Evolutionary conservation across 495 filamentous ascomycete species (phyloP).

Genomic region (Oidiodendron maius): DNA sequence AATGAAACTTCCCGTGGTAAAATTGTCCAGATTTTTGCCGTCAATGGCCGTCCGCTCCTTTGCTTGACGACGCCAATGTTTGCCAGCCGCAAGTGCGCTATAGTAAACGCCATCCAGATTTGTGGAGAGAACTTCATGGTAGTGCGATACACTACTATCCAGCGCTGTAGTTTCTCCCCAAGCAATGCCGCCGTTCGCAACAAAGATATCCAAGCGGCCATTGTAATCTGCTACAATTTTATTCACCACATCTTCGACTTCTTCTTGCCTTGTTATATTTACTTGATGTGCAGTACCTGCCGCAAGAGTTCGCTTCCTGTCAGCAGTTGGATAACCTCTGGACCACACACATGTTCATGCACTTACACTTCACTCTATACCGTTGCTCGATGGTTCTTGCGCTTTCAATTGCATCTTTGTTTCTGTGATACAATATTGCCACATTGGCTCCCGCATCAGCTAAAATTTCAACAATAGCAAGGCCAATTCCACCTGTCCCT

Average conservation of each 20-base stretch:
- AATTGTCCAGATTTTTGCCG: not conserved
- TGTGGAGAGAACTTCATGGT: slow-evolving; percentile 34
- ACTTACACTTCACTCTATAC: slow-evolving; percentile 32
- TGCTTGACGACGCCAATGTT: slow-evolving; percentile 57
- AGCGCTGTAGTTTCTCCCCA: slow-evolving; percentile 30
- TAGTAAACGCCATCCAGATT: slow-evolving; percentile 93
- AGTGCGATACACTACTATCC: not conserved
- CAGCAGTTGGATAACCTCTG: not conserved
- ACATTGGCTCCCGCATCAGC: slow-evolving; percentile 79
- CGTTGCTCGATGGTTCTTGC: slow-evolving; percentile 66
- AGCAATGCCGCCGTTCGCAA: slow-evolving; percentile 78
- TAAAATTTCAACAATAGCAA: slow-evolving; percentile 84
- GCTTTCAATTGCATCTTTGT: slow-evolving; percentile 63
- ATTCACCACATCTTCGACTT: slow-evolving; percentile 61
- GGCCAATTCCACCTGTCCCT: slow-evolving; percentile 42
- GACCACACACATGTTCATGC: slow-evolving; percentile 59
- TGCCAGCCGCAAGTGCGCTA: slow-evolving; percentile 78
- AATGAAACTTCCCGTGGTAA: slow-evolving; percentile 30
- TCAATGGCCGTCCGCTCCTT: not conserved
- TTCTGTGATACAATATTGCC: slow-evolving; percentile 86
- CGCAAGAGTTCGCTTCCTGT: slow-evolving; percentile 34
- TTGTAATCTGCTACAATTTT: slow-evolving; percentile 57
- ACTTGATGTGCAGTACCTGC: slow-evolving; percentile 80
- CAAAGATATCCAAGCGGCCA: slow-evolving; percentile 78
- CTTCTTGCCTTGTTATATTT: slow-evolving; percentile 71